Base-by-base conservation (phyloP, 148 eudicot species). In the Fagopyrum esculentum region DNA sequence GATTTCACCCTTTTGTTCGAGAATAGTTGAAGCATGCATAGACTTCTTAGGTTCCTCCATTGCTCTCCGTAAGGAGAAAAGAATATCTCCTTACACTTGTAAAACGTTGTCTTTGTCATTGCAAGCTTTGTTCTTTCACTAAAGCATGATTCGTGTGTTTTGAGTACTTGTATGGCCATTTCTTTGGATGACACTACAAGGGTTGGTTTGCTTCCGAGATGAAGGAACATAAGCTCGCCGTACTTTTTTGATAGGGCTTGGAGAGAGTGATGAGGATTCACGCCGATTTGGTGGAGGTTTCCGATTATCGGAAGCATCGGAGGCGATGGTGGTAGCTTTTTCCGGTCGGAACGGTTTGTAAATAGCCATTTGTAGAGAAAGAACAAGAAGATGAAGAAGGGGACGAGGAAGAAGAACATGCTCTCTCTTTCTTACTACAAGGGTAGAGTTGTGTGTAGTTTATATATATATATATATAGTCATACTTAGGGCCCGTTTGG, bases 261-360 rank as follows among this genome's bases (percentile, higher is more conserved):
- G 43, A 61, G 43, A 1, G 68, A 26, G 13, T 15, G 68, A 61
- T 61, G 43, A 61, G 68, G 68, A 6, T 5, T 61, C 68, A 13
- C 8, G 68, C 68, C 43, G 26, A 61, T 6, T 9, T 61, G 68
- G 43, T 29, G 68, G 43, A 61, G 68, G 68, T 61, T 61, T 61
- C 68, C 68, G 5, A 61, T 61, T 40, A 48, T 72, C 12, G 74
- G 74, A 6, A 72, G 74, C 74, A 46, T 72, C 7, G 74, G 78
- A 5, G 66, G 66, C 4, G 66, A 60, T 22, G 66, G 66, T 10
- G 66, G 66, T 22, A 26, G 29, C 43, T 26, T 60, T 60, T 22
- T 60, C 9, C 43, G 4, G 10, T 60, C 9, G 40, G 66, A 22
- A 60, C 16, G 19, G 13, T 16, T 52, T 52, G 57, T 1, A n/a